These are phyloP conservation scores for Cicer chorassanicum DNA, from an alignment of 306 rosid species.

Conservation along the genomic window DNA sequence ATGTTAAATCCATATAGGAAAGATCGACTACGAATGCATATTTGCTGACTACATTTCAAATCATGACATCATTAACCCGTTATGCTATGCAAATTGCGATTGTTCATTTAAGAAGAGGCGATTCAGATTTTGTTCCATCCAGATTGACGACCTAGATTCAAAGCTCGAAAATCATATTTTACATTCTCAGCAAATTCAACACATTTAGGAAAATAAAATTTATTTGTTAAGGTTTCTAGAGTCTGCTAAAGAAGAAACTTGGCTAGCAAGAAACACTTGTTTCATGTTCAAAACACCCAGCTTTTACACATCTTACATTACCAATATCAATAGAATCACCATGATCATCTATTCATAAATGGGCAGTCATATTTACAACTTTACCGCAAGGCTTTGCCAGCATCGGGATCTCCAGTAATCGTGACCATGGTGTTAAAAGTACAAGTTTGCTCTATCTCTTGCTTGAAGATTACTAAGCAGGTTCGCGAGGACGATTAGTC, in stretches of 20 bases:
- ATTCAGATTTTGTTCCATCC: neutral
- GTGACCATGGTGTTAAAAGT: slow-evolving; percentile 29
- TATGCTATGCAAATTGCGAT: neutral
- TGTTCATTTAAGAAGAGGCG: neutral
- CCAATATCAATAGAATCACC: slow-evolving; percentile 20
- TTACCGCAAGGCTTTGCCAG: slow-evolving; percentile 42
- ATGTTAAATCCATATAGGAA: neutral
- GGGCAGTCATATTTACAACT: slow-evolving; percentile 61
- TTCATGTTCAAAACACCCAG: slow-evolving; percentile 1
- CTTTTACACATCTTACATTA: slow-evolving; percentile 39
- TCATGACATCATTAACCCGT: neutral
- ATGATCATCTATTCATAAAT: slow-evolving; percentile 37
- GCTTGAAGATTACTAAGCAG: slow-evolving; percentile 50
- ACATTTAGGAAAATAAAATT: neutral
- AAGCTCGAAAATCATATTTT: neutral
- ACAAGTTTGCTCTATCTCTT: slow-evolving; percentile 37
- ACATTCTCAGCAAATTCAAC: neutral
- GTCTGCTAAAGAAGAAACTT: neutral
- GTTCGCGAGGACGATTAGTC: slow-evolving; percentile 64
- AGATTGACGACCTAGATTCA: neutral
- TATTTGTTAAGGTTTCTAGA: neutral
- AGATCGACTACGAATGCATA: neutral
- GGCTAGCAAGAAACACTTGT: neutral
- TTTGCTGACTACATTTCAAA: neutral
- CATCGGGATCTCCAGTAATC: slow-evolving; percentile 18